Evolutionary conservation across 768 basidiomycete genomes (phyloP), one percentile per base, ranked within the genome.

Genomic region (Mycena kentingensis): DNA sequence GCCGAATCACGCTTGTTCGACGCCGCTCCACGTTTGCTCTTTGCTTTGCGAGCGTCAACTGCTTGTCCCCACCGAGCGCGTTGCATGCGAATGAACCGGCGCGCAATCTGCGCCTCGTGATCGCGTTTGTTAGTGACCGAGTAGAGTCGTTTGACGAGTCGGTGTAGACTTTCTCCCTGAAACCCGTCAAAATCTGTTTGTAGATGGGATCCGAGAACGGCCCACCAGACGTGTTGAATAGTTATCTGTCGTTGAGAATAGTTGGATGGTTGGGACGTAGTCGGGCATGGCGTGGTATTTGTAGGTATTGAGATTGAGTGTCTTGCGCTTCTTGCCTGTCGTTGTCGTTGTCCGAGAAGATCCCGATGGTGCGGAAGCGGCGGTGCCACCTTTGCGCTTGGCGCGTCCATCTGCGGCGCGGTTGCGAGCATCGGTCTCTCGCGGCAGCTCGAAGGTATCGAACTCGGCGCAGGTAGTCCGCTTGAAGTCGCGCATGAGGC

Each of bases 151-250:
- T 81, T 80, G 10, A 74, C 61, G 0, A 62, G 52, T 0, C 64
- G 56, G 49, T 80, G 79, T 15, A 74, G 68, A 0, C 73, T 65
- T 52, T 81, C 76, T 8, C 37, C 37, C 37, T 39, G 37, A n/a
- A 58, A 0, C 75, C 73, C 76, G 79, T 48, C 35, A 26, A 5
- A 4, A 13, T 16, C 3, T 31, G 7, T 46, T 18, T 26, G 37
- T 21, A 19, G n/a, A 21, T 4, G 28, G 1, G 21, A 5, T 34
- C 11, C 4, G 38, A 36, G 36, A 31, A 3, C 19, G 19, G 57
- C 61, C n/a, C 27, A 67, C 64, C 6, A 52, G 28, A 16, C 57
- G 54, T 0, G 59, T 63, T 4, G 61, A 61, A 45, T 62, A 70
- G 0, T 50, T 60, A 37, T 67, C 68, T 4, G 49, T 64, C 0